phyloP scores from a whole-genome alignment of 2,329 filamentous ascomycete genomes.

The Cytospora chrysosperma region DNA sequence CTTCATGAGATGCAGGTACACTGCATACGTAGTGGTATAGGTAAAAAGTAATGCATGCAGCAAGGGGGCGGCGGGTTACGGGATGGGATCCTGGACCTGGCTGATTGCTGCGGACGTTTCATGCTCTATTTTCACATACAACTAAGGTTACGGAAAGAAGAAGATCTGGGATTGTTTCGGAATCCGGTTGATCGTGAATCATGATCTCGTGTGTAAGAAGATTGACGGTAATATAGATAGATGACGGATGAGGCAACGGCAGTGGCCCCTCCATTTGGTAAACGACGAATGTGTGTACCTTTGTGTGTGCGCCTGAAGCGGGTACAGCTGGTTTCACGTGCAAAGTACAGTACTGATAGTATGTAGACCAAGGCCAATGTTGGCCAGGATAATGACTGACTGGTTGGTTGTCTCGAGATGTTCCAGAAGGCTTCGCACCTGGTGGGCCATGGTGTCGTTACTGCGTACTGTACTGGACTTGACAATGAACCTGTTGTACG shows the following conservation, averaged over 20 bases:
- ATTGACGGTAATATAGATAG: background rate
- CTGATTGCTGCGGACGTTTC: background rate
- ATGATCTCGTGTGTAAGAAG: background rate
- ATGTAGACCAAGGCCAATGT: background rate
- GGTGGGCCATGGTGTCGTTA: background rate
- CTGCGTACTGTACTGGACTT: too few relatives aligned
- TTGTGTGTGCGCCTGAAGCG: too few relatives aligned
- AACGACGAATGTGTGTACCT: too few relatives aligned
- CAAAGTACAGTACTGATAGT: too few relatives aligned
- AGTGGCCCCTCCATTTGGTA: too few relatives aligned
- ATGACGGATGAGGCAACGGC: background rate
- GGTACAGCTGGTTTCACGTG: too few relatives aligned
- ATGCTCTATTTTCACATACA: background rate
- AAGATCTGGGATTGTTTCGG: background rate
- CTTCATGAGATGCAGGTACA: background rate
- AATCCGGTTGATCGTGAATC: background rate
- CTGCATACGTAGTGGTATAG: background rate
- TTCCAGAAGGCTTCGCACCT: conserved; percentile 22
- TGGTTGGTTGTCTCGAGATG: conserved; percentile 8
- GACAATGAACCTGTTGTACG: too few relatives aligned
- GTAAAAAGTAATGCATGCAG: background rate
- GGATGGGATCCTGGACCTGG: background rate
- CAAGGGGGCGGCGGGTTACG: background rate
- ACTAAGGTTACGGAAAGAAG: background rate
- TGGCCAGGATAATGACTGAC: too few relatives aligned